phyloP scores from a whole-genome alignment of 345 rosid species.

The Lagerstroemia speciosa region DNA sequence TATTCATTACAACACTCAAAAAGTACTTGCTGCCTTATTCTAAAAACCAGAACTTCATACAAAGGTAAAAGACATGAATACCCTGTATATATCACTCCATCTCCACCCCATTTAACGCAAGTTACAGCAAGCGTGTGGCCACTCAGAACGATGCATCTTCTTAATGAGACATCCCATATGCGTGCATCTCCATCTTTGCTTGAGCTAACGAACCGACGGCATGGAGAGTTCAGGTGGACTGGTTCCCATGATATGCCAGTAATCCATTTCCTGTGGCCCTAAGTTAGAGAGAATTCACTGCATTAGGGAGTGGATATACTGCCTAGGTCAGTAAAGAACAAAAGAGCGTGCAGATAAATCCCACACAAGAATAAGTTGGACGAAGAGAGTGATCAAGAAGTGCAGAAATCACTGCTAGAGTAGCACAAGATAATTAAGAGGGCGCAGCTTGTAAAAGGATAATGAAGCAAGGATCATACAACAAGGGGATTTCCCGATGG shows the following conservation, averaged over 20 bases:
- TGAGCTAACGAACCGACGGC: constrained; percentile 87
- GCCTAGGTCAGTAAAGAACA: background rate
- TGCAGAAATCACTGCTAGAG: background rate
- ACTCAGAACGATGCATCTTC: constrained; percentile 64
- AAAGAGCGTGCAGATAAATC: background rate
- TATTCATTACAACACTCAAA: background rate
- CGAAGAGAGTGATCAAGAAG: background rate
- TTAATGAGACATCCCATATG: constrained; percentile 75
- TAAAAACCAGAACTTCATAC: background rate
- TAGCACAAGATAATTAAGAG: background rate
- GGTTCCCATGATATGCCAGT: constrained; percentile 99
- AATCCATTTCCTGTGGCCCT: constrained; percentile 99
- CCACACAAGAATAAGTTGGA: background rate
- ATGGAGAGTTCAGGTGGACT: constrained; percentile 80
- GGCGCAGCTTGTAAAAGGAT: background rate
- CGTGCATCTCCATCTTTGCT: constrained; percentile 99
- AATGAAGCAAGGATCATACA: constrained; percentile 26
- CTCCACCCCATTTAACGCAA: constrained; percentile 99
- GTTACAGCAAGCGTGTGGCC: constrained; percentile 94
- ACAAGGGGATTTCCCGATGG: constrained; percentile 58
- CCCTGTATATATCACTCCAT: constrained; percentile 89
- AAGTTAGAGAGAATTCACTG: constrained; percentile 14
- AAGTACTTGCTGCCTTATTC: background rate
- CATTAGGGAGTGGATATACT: constrained; percentile 5
- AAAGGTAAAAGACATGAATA: constrained; percentile 12